phyloP scores from a whole-genome alignment of 2,329 filamentous ascomycete genomes.

The Cladosporium sp. region DNA sequence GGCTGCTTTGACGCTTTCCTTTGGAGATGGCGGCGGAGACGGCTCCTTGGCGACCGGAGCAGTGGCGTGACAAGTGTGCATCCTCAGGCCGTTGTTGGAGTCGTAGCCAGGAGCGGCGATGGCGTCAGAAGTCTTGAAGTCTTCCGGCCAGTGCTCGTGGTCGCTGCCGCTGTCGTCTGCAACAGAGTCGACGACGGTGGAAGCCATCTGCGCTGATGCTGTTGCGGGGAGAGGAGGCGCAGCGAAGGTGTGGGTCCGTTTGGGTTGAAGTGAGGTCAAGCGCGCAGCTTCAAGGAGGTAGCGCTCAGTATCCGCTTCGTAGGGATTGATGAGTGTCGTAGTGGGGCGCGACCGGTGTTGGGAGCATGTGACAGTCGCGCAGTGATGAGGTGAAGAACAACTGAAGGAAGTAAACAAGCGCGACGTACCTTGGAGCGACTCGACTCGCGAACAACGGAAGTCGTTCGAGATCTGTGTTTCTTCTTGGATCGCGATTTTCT shows the following conservation, averaged over 20 bases:
- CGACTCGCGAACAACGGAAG: background rate
- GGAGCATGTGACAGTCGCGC: conserved; percentile 2
- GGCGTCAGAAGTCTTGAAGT: conserved; percentile 15
- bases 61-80: conserved; percentile 21
- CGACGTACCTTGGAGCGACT: background rate
- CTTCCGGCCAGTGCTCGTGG: conserved; percentile 28
- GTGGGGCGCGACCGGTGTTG: background rate
- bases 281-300: too few species aligned
- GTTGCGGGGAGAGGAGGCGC: background rate
- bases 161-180: conserved; percentile 16
- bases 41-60: background rate
- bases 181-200: conserved; percentile 1
- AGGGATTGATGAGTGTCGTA: too few species aligned
- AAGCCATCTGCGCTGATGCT: background rate
- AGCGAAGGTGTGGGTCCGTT: background rate
- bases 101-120: conserved; percentile 20
- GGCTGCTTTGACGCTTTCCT: background rate
- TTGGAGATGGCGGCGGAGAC: background rate
- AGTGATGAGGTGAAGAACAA: background rate
- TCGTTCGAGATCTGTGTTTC: background rate
- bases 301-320: too few species aligned
- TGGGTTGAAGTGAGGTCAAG: conserved; percentile 1
- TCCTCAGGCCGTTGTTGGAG: conserved; percentile 25
- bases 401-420: background rate
- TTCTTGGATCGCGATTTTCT: conserved; percentile 13